phyloP scores from a whole-genome alignment of 495 filamentous ascomycete genomes.

The Pyrenopolyporus hunteri region DNA sequence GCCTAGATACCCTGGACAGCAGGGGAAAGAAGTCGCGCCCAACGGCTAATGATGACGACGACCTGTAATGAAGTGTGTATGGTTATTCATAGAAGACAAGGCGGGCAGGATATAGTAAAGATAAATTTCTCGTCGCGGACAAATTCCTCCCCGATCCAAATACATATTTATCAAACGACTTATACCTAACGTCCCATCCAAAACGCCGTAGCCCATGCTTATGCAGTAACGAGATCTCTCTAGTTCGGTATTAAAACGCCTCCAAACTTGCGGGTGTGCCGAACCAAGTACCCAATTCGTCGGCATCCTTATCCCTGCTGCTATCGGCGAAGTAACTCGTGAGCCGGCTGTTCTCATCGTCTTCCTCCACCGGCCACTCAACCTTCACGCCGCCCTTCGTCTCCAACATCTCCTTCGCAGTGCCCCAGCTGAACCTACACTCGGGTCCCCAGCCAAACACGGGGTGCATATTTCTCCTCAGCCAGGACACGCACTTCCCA shows the following conservation, averaged over 20 bases:
- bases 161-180: not conserved
- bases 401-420: conserved; percentile 91
- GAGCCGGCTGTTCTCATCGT: conserved; percentile 67
- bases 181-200: not conserved
- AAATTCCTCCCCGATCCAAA: conserved; percentile 22
- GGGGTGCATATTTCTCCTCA: conserved; percentile 85
- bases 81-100: conserved; percentile 24
- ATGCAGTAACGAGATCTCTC: conserved; percentile 28
- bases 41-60: conserved; percentile 57
- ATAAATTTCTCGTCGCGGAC: conserved; percentile 16
- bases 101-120: conserved; percentile 40
- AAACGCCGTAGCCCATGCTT: conserved; percentile 32
- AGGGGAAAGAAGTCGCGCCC: conserved; percentile 58
- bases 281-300: conserved; percentile 69
- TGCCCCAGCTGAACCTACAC: conserved; percentile 94
- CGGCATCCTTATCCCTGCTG: conserved; percentile 51
- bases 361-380: conserved; percentile 82
- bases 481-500: conserved; percentile 77
- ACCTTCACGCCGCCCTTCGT: conserved; percentile 65
- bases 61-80: conserved; percentile 43
- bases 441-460: conserved; percentile 95
- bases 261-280: conserved; percentile 63
- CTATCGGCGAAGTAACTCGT: conserved; percentile 70
- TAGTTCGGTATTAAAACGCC: conserved; percentile 61
- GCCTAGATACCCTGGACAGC: conserved; percentile 65